phyloP scores from a whole-genome alignment of 139 green algal genomes.

The Haematococcus lacustris region DNA sequence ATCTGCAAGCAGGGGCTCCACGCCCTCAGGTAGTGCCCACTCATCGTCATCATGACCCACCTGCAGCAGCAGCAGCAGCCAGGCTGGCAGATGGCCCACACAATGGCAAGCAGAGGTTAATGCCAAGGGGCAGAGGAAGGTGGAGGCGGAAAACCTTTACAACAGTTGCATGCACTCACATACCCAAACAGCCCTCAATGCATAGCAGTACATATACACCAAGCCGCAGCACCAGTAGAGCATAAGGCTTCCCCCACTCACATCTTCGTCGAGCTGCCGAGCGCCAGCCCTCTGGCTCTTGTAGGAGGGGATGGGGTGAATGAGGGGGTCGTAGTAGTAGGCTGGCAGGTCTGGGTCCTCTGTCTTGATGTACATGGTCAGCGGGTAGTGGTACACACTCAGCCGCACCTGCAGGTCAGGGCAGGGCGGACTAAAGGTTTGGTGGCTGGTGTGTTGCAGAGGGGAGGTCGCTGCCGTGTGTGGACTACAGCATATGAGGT shows the following conservation, averaged over 20 bases:
- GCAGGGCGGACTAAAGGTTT: no score
- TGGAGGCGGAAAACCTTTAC: no score
- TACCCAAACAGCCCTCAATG: no score
- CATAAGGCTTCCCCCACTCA: slow-evolving; percentile 1
- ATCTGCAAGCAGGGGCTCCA: slow-evolving; percentile 69
- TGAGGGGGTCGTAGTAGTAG: slow-evolving; percentile 98
- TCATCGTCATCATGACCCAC: slow-evolving; percentile 81
- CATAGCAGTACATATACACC: no score
- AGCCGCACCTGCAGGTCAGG: slow-evolving; percentile 81
- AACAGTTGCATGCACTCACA: no score
- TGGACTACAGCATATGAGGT: no score
- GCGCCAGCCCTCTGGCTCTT: not conserved
- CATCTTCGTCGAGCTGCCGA: slow-evolving; percentile 3
- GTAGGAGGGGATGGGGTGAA: slow-evolving; percentile 96
- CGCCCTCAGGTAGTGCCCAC: slow-evolving; percentile 77
- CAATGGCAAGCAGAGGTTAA: not conserved
- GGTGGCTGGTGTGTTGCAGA: no score
- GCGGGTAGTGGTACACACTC: slow-evolving; percentile 85
- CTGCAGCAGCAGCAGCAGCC: slow-evolving; percentile 26
- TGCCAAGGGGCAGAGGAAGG: no score
- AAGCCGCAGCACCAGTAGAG: no score
- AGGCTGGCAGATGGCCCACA: no score
- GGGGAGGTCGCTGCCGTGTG: no score
- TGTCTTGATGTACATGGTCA: slow-evolving; percentile 98
- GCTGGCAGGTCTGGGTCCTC: slow-evolving; percentile 98